phyloP scores from a whole-genome alignment of 2,329 filamentous ascomycete genomes.

The Scortechinia acanthostroma region DNA sequence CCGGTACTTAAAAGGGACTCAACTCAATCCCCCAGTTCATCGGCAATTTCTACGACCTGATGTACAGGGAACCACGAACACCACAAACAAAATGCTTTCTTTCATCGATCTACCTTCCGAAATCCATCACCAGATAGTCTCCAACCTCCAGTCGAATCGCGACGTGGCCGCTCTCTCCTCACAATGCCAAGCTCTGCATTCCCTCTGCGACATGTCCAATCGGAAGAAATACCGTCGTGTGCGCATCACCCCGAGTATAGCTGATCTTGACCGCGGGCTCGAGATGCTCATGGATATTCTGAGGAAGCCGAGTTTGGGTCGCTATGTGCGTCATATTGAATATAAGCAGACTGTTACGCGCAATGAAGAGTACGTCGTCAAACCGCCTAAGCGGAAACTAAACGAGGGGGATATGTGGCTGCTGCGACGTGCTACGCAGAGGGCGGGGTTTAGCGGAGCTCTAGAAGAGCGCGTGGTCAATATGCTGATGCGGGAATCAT shows the following conservation, averaged over 20 bases:
- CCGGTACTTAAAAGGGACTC: too few species aligned
- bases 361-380: too few species aligned
- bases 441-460: too few species aligned
- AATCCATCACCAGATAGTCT: too few species aligned
- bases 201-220: background rate
- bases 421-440: too few species aligned
- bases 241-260: background rate
- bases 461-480: background rate
- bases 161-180: background rate
- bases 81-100: too few species aligned
- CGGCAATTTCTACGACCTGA: too few species aligned
- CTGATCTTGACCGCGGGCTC: background rate
- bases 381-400: too few species aligned
- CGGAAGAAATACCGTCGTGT: background rate
- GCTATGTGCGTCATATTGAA: constrained; percentile 1
- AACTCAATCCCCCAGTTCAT: too few species aligned
- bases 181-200: background rate
- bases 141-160: background rate
- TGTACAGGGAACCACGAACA: too few species aligned
- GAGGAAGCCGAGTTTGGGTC: background rate
- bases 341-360: background rate
- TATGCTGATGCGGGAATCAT: background rate
- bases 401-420: background rate
- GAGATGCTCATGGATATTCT: background rate
- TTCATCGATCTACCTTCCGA: too few species aligned